phyloP scores from a whole-genome alignment of 176 grass and related monocot species.

The Rhynchospora pubera region DNA sequence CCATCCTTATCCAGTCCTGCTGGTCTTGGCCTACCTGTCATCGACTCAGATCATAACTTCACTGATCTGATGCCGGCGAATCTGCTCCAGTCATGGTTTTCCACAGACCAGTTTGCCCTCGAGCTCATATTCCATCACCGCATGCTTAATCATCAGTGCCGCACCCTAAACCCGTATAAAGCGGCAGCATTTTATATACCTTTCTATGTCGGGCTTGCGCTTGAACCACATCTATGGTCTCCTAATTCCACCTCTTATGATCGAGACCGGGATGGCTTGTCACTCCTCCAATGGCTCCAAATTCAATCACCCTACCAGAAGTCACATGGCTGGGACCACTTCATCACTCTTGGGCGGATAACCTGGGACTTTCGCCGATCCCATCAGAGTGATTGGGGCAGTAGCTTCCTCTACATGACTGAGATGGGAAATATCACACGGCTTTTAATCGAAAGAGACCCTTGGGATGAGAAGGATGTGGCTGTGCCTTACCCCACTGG shows the following conservation, averaged over 20 bases:
- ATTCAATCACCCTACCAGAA: constrained; percentile 40
- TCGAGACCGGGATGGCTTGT: constrained; percentile 41
- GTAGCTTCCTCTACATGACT: constrained; percentile 49
- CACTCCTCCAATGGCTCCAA: constrained; percentile 53
- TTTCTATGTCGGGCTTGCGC: constrained; percentile 75
- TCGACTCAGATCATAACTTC: constrained; percentile 21
- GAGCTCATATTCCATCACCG: constrained; percentile 76
- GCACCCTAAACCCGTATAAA: constrained; percentile 43
- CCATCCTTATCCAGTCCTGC: constrained; percentile 35
- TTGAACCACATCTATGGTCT: constrained; percentile 70
- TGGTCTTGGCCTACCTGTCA: constrained; percentile 39
- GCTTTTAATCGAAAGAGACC: constrained; percentile 55
- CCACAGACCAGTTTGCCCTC: constrained; percentile 72
- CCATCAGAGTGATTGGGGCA: constrained; percentile 48
- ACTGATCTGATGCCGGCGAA: constrained; percentile 11
- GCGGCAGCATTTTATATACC: constrained; percentile 70
- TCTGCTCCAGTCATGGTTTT: constrained; percentile 49
- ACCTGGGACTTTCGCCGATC: constrained; percentile 90
- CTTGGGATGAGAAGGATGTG: constrained; percentile 45
- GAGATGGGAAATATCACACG: constrained; percentile 73
- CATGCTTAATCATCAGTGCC: constrained; percentile 64
- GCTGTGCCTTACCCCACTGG: constrained; percentile 73
- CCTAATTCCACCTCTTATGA: constrained; percentile 33
- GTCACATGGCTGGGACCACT: constrained; percentile 75
- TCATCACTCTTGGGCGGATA: constrained; percentile 70